Percentiles rank a stretch among this genome's conserved stretches.
These are phyloP conservation scores for Scortechinia acanthostroma DNA, from an alignment of 2,329 filamentous ascomycete genomes.

Conservation along the genomic window DNA sequence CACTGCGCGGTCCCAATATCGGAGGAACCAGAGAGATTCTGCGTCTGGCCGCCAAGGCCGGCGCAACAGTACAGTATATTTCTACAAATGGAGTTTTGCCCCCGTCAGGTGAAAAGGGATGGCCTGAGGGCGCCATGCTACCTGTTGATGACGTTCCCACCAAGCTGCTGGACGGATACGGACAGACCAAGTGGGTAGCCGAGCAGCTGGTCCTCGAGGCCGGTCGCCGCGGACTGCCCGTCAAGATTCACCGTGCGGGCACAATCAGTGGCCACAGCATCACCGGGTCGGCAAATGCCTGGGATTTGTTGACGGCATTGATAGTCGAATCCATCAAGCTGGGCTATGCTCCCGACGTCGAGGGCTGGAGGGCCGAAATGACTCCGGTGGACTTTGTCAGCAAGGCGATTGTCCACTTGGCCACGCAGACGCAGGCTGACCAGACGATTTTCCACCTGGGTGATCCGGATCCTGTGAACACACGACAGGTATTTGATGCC, in stretches of 20 bases:
- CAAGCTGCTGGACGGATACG: slow-evolving; percentile 67
- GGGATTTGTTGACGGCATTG: slow-evolving; percentile 70
- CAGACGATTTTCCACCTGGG: slow-evolving; percentile 70
- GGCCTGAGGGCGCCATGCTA: slow-evolving; percentile 64
- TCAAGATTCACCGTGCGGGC: slow-evolving; percentile 66
- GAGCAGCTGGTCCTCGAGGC: slow-evolving; percentile 70
- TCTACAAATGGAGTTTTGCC: slow-evolving; percentile 77
- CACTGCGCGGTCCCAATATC: slow-evolving; percentile 68
- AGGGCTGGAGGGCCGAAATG: slow-evolving; percentile 76
- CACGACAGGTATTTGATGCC: slow-evolving; percentile 54
- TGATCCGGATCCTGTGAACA: slow-evolving; percentile 65
- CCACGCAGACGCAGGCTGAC: slow-evolving; percentile 51
- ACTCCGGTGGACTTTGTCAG: slow-evolving; percentile 78
- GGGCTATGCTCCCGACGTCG: slow-evolving; percentile 62
- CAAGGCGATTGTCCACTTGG: slow-evolving; percentile 64
- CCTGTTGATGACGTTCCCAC: slow-evolving; percentile 61
- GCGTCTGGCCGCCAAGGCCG: slow-evolving; percentile 58
- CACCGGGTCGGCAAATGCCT: slow-evolving; percentile 71
- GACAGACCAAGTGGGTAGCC: slow-evolving; percentile 76
- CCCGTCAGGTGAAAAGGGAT: slow-evolving; percentile 56
- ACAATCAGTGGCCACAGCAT: slow-evolving; percentile 74
- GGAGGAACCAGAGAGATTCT: slow-evolving; percentile 73
- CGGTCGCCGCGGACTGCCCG: slow-evolving; percentile 59
- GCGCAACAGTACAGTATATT: slow-evolving; percentile 70
- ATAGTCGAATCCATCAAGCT: slow-evolving; percentile 72